A percentile compares a stretch with the other conserved stretches of the same genome.
Conservation (phyloP, 306 rosid genomes). For the Arachis hypogaea region DNA sequence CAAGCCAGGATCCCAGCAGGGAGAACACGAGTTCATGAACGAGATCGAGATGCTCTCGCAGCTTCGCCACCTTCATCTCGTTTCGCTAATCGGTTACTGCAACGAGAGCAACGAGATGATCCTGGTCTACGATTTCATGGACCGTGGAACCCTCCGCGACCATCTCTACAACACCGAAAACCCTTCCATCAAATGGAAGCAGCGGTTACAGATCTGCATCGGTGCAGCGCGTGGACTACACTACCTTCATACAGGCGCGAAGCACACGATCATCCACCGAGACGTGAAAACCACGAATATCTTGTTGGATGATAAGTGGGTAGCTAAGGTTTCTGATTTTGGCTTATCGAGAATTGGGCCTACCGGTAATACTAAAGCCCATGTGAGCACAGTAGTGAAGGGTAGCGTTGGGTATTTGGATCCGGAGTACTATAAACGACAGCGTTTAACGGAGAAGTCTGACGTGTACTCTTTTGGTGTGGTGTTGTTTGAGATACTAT, state of each 20-base stretch:
- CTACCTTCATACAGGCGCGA: constrained; percentile 56
- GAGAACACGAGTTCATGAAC: constrained; percentile 47
- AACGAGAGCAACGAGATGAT: constrained; percentile 52
- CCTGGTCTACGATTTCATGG: constrained; percentile 56
- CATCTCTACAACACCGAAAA: constrained; percentile 52
- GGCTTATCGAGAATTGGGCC: constrained; percentile 60
- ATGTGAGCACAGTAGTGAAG: constrained; percentile 46
- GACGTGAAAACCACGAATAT: constrained; percentile 68
- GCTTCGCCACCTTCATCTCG: constrained; percentile 52
- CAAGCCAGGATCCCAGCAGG: constrained; percentile 55
- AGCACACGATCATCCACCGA: constrained; percentile 58
- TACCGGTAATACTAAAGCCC: constrained; percentile 34
- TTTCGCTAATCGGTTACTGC: constrained; percentile 51
- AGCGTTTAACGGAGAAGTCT: constrained; percentile 53
- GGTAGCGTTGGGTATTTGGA: constrained; percentile 54
- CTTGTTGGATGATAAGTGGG: constrained; percentile 52
- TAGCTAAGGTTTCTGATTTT: constrained; percentile 58
- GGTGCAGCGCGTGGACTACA: constrained; percentile 63
- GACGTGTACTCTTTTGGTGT: constrained; percentile 74
- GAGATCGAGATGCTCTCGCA: constrained; percentile 55
- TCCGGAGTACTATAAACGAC: constrained; percentile 49
- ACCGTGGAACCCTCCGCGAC: constrained; percentile 54
- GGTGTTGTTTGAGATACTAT: constrained; percentile 58
- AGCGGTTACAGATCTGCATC: constrained; percentile 46
- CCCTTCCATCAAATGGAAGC: constrained; percentile 47